These are phyloP conservation scores for Rhododendron ovatum DNA, from an alignment of 148 eudicot genomes.

Conservation along the genomic window DNA sequence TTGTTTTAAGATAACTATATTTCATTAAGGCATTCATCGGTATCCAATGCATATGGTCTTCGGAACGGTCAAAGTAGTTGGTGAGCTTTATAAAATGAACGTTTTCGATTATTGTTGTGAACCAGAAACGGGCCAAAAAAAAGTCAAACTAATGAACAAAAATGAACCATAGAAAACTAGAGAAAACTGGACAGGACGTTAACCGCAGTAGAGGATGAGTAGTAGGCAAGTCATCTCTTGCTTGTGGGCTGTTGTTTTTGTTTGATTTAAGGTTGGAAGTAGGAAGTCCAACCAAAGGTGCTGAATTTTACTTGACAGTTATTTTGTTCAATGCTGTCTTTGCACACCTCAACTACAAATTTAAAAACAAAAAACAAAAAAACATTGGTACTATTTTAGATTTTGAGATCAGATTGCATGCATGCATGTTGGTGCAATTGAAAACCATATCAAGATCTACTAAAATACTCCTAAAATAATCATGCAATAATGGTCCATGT, in stretches of 20 bases:
- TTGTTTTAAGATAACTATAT: too few relatives aligned
- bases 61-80: too few relatives aligned
- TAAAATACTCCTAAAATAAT: not conserved
- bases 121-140: too few relatives aligned
- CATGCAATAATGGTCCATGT: not conserved
- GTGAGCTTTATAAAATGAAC: too few relatives aligned
- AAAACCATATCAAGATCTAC: not conserved
- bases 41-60: too few relatives aligned
- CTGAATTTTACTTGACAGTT: not conserved
- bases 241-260: slow-evolving; percentile 9
- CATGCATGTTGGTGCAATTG: not conserved
- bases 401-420: not conserved
- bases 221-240: slow-evolving; percentile 17
- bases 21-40: too few relatives aligned
- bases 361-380: not conserved
- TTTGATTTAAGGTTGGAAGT: slow-evolving; percentile 1
- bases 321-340: not conserved
- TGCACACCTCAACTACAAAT: not conserved
- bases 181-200: not conserved
- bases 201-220: not conserved
- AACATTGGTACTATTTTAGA: not conserved
- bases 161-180: not conserved
- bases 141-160: not conserved
- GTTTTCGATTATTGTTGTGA: too few relatives aligned
- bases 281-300: not conserved